Base-by-base conservation (phyloP, 768 basidiomycete genomes). In the Russula lepida region DNA sequence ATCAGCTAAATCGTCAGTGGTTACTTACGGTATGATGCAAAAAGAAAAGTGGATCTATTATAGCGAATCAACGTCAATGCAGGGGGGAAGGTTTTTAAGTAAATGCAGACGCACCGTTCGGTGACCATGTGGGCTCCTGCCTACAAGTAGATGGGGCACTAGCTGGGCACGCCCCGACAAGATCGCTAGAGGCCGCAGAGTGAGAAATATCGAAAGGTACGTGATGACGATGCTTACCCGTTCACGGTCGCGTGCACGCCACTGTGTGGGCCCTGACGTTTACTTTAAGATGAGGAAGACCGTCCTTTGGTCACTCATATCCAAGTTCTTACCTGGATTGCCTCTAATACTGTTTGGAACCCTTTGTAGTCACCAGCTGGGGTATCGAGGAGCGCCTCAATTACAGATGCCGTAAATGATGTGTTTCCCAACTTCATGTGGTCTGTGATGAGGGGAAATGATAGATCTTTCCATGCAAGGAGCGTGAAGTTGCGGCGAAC, bases 1-100 rank as follows among this genome's bases (percentile, higher is more conserved):
- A 25, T 27, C 1, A 15, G 23, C 27, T 21, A n/a, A 39, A n/a
- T 4, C 7, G 21, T 12, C 27, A 11, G 55, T 7, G 23, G 32
- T 25, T 12, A 41, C 70, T 54, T 54, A 74, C 74, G 1, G 69
- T 69, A 58, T 74, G 74, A 64, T 74, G 72, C 46, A 74, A 35
- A 64, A 64, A 75, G 65, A 75, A 74, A 25, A 75, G 56, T 4
- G 74, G 73, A 11, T 74, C 73, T 75, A 49, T 3, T 41, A n/a
- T 30, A 37, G 8, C 7, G 39, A 8, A 54, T 58, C 27, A 8
- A 19, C 8, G 30, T 41, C n/a, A 37, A 21, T 21, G n/a, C 28
- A 33, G 19, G 25, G 17, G 12, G 33, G 21, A 7, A 37, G 7
- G 21, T 13, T 15, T 39, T 23, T 44, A 46, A 39, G 33, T 12